Evolutionary conservation across 768 basidiomycete species (phyloP).

Genomic region (Boletus reticuloceps): DNA sequence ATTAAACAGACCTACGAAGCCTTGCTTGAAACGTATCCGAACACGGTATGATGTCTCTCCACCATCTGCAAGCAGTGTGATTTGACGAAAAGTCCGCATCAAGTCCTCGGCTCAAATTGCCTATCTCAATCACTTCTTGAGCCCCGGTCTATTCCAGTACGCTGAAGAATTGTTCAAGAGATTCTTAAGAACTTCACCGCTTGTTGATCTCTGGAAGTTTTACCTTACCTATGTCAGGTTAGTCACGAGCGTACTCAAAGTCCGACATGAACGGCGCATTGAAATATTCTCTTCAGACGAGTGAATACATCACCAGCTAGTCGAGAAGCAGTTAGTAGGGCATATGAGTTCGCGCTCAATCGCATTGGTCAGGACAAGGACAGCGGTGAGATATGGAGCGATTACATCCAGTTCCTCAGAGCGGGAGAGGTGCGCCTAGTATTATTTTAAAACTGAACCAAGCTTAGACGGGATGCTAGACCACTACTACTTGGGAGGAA

Average conservation of each 20-base stretch:
- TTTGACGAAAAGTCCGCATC: conserved; percentile 23
- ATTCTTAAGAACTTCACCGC: conserved; percentile 81
- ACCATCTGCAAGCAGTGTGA: conserved; percentile 23
- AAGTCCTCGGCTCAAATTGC: conserved; percentile 83
- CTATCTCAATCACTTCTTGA: conserved; percentile 76
- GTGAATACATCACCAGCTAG: conserved; percentile 64
- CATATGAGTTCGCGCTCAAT: conserved; percentile 90
- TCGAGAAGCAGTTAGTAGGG: conserved; percentile 77
- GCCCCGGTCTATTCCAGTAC: conserved; percentile 62
- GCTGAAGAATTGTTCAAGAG: conserved; percentile 89
- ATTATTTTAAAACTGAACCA: not conserved
- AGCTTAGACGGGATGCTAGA: conserved; percentile 33
- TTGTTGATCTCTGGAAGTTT: conserved; percentile 88
- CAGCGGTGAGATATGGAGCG: conserved; percentile 88
- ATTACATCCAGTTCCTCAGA: conserved; percentile 89
- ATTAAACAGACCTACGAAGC: conserved; percentile 81
- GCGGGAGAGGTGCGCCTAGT: conserved; percentile 62
- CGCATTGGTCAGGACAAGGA: conserved; percentile 92
- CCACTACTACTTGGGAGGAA: conserved; percentile 89
- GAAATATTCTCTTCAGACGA: conserved; percentile 44
- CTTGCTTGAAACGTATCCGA: conserved; percentile 83
- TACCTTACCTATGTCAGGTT: conserved; percentile 93
- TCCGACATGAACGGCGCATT: conserved; percentile 4
- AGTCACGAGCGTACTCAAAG: conserved; percentile 29
- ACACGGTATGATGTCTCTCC: conserved; percentile 67